phyloP scores from a whole-genome alignment of 768 basidiomycete species.

The Lactarius indigo region DNA sequence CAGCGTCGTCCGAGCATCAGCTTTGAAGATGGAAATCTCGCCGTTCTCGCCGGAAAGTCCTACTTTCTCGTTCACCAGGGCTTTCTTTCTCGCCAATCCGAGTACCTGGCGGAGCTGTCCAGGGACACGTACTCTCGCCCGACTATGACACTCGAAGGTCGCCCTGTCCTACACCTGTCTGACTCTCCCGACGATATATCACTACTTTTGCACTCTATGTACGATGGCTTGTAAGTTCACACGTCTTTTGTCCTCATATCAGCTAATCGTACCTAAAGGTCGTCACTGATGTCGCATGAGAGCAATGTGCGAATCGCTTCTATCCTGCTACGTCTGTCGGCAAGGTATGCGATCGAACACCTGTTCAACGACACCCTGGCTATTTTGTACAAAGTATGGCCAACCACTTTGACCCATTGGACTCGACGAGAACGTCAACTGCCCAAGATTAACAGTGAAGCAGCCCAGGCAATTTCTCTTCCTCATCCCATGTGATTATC shows the following conservation, averaged over 20 bases:
- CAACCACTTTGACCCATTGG: constrained; percentile 59
- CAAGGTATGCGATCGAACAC: constrained; percentile 58
- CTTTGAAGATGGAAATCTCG: constrained; percentile 70
- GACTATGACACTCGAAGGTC: constrained; percentile 47
- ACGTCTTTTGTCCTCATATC: neutral
- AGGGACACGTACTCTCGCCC: constrained; percentile 28
- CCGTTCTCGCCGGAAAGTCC: constrained; percentile 49
- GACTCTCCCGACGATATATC: constrained; percentile 56
- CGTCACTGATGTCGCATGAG: constrained; percentile 37
- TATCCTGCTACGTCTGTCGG: constrained; percentile 57
- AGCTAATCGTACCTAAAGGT: constrained; percentile 15
- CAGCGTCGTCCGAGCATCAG: constrained; percentile 49
- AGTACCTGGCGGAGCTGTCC: constrained; percentile 43
- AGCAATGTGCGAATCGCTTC: constrained; percentile 51
- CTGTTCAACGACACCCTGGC: constrained; percentile 57
- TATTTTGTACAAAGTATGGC: constrained; percentile 54
- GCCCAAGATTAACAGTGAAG: constrained; percentile 46
- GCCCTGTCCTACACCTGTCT: constrained; percentile 50
- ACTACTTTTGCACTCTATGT: constrained; percentile 59
- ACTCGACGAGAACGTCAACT: constrained; percentile 61
- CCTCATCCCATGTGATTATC: constrained; percentile 66
- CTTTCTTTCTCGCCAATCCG: constrained; percentile 61
- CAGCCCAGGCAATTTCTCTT: constrained; percentile 50
- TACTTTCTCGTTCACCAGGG: constrained; percentile 73
- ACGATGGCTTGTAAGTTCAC: constrained; percentile 62